These are phyloP conservation scores for Rhizopus sp. DNA, from an alignment of 371 early-diverging fungal genomes.

Conservation along the genomic window DNA sequence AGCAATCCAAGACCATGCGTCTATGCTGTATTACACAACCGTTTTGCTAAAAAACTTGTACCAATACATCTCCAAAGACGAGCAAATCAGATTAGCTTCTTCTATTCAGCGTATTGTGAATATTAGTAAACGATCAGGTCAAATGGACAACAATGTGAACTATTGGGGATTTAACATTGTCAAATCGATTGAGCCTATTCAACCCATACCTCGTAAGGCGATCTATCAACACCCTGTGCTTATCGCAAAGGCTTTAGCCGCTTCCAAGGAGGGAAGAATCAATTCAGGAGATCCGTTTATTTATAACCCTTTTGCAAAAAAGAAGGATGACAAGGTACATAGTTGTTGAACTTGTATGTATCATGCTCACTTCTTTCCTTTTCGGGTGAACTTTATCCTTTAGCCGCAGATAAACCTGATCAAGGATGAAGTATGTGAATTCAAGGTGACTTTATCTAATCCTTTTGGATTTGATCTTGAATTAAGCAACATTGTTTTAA, in stretches of 20 bases:
- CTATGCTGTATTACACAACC: constrained; percentile 67
- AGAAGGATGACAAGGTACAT: constrained; percentile 48
- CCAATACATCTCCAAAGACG: constrained; percentile 66
- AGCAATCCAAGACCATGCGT: constrained; percentile 67
- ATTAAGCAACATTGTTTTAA: constrained; percentile 63
- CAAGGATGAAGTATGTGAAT: constrained; percentile 69
- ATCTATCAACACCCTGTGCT: constrained; percentile 33
- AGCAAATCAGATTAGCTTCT: constrained; percentile 70
- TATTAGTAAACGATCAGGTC: constrained; percentile 37
- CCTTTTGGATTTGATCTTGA: constrained; percentile 84
- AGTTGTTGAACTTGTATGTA: neutral
- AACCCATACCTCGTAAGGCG: constrained; percentile 50
- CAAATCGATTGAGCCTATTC: constrained; percentile 35
- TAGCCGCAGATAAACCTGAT: constrained; percentile 45
- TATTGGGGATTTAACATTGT: constrained; percentile 59
- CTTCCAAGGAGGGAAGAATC: constrained; percentile 25
- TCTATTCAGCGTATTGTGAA: constrained; percentile 62
- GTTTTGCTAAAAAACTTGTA: constrained; percentile 70
- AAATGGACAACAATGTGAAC: constrained; percentile 34
- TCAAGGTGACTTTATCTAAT: constrained; percentile 73
- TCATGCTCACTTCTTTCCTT: neutral
- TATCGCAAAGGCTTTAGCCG: constrained; percentile 25
- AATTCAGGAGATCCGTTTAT: constrained; percentile 67
- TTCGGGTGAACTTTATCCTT: neutral
- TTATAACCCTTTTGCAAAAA: constrained; percentile 75